Conservation (phyloP, 768 basidiomycete genomes). For the Auriscalpium vulgare region DNA sequence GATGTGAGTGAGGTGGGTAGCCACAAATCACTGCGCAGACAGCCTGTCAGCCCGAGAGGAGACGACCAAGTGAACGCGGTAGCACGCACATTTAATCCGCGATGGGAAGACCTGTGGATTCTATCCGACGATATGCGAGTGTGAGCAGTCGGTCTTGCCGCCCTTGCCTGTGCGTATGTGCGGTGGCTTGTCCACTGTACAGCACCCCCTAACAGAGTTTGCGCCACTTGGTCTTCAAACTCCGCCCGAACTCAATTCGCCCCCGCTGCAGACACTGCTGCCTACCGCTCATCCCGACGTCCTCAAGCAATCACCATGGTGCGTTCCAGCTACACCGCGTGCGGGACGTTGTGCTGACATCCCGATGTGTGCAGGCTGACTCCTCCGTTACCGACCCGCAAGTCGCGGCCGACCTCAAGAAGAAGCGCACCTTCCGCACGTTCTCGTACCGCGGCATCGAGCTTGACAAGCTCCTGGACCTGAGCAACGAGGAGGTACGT, state of each 20-base stretch:
- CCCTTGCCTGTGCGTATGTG: not conserved
- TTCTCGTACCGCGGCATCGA: conserved; percentile 98
- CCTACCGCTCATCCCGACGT: not conserved
- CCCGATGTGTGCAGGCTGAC: conserved; percentile 54
- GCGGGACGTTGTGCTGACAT: not conserved
- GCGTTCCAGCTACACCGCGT: not conserved
- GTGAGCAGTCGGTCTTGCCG: conserved; percentile 7
- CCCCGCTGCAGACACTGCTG: conserved; percentile 9
- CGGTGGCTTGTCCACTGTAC: conserved; percentile 38
- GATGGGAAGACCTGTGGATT: conserved; percentile 89
- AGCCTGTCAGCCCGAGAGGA: conserved; percentile 1
- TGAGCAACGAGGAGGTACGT: conserved; percentile 92
- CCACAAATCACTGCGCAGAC: conserved; percentile 77
- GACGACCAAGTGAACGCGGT: not conserved
- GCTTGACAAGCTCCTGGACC: conserved; percentile 95
- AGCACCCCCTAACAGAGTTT: conserved; percentile 43
- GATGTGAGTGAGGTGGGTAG: conserved; percentile 50
- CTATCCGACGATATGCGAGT: conserved; percentile 53
- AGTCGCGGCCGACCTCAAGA: conserved; percentile 95
- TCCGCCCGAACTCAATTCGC: conserved; percentile 14
- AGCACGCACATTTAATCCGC: conserved; percentile 73
- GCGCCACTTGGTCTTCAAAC: conserved; percentile 30
- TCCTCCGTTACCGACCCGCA: conserved; percentile 80
- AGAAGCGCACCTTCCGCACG: conserved; percentile 97
- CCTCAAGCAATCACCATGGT: conserved; percentile 14